Base-by-base conservation (phyloP, 2,329 filamentous ascomycete species). In the Immersiporthe knoxdaviesiana region DNA sequence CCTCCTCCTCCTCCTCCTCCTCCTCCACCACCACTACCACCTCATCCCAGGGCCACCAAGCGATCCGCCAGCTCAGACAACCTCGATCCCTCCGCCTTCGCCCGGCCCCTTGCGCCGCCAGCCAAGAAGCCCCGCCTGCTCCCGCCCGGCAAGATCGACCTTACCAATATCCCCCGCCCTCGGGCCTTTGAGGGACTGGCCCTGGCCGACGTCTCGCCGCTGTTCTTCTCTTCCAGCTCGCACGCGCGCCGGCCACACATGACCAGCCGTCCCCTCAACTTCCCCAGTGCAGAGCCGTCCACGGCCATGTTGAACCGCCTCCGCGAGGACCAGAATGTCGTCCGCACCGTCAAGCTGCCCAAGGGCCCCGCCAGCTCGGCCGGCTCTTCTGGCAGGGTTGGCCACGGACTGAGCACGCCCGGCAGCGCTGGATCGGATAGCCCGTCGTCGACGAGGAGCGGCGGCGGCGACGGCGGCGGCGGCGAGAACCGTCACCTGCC, bases 311-410 rank as follows among this genome's bases (percentile, higher is more conserved):
- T 87, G 72, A 79, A 80, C 67, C 81, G 79, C 65, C 78, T 81
- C 68, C 79, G 79, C 47, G 83, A 87, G 59, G 78, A 82, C n/a
- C 73, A 78, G 21, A 84, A 83, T 50, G 69, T 74, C 2, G 81
- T 88, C 37, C 88, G 84, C 27, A 89, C 85, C 66, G 80, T 86
- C 65, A 87, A 85, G 74, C 79, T 89, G 60, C 84, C 87, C 14
- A 81, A 84, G 68, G 86, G 85, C 54, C 87, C 81, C 67, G 79
- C 88, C 66, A 83, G 78, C 70, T 80, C 82, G 10, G 76, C 82
- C 10, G 86, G 81, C 65, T 82, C 85, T 1, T 82, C 85, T 1
- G 78, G 80, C 12, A 41, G 21, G 11, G 80, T 82, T 44, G 64
- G 44, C 2, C 61, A 65, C 7, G 84, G 84, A 5, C 81, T 82